Evolutionary conservation across 1,139 yeast species (phyloP).

Genomic region (Yarrowia galli): DNA sequence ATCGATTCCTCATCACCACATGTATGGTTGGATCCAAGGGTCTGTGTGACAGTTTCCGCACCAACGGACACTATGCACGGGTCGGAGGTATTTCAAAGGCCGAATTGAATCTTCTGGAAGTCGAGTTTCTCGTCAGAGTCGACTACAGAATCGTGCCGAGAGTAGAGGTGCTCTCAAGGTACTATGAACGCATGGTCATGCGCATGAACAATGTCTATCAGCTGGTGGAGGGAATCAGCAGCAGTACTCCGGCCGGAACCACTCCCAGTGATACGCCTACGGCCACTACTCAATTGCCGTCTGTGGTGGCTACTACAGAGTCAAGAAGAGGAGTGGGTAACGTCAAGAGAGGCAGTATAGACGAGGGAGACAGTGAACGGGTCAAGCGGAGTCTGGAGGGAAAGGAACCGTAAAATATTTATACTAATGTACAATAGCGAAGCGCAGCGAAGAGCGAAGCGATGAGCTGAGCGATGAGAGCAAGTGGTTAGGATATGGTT

Average conservation of each 20-base stretch:
- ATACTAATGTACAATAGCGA: slow-evolving; percentile 12
- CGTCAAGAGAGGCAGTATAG: slow-evolving; percentile 32
- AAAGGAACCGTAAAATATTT: slow-evolving; percentile 22
- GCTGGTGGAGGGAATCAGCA: slow-evolving; percentile 39
- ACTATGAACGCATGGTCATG: slow-evolving; percentile 50
- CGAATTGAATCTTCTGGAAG: slow-evolving; percentile 86
- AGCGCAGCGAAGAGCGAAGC: not conserved
- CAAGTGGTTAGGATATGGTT: no score
- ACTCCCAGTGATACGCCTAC: slow-evolving; percentile 16
- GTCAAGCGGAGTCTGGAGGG: slow-evolving; percentile 31
- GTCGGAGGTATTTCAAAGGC: slow-evolving; percentile 92
- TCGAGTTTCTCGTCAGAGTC: slow-evolving; percentile 82
- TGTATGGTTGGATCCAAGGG: slow-evolving; percentile 93
- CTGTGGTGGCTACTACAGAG: slow-evolving; percentile 22
- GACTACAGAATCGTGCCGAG: slow-evolving; percentile 76
- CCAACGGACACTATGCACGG: slow-evolving; percentile 91
- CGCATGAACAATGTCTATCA: slow-evolving; percentile 44
- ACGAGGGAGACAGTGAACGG: slow-evolving; percentile 30
- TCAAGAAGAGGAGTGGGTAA: slow-evolving; percentile 8
- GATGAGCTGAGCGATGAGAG: no score
- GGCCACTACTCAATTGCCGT: slow-evolving; percentile 24
- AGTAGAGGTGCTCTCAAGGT: slow-evolving; percentile 51
- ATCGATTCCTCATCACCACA: slow-evolving; percentile 86
- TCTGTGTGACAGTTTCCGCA: slow-evolving; percentile 91
- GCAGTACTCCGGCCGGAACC: slow-evolving; percentile 13